These are phyloP conservation scores for Sugiyamaella pinicola DNA, from an alignment of 1,139 yeast species.

Conservation along the genomic window DNA sequence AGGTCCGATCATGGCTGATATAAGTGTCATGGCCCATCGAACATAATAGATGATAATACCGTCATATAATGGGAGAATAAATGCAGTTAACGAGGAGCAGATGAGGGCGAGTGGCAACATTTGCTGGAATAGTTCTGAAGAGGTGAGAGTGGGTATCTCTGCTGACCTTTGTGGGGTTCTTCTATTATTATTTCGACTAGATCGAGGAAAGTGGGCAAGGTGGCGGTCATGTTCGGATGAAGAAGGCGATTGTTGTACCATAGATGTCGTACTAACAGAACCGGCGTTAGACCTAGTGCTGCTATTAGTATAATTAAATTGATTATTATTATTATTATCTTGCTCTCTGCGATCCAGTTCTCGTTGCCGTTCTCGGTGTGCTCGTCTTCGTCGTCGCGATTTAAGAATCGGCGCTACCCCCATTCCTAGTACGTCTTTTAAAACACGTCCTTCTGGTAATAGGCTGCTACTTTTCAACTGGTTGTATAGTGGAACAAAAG, in stretches of 20 bases:
- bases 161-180: conserved; percentile 9
- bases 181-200: not conserved
- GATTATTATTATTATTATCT: not conserved
- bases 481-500: conserved; percentile 25
- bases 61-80: conserved; percentile 32
- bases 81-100: conserved; percentile 30
- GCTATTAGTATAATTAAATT: not conserved
- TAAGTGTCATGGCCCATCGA: conserved; percentile 32
- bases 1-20: conserved; percentile 32
- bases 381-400: not conserved
- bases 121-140: conserved; percentile 23
- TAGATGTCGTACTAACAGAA: not conserved
- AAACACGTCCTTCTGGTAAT: conserved; percentile 25
- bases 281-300: conserved; percentile 4
- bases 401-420: not conserved
- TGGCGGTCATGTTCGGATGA: not conserved
- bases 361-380: conserved; percentile 1
- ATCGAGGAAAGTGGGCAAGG: not conserved
- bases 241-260: not conserved
- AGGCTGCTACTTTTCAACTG: conserved; percentile 25
- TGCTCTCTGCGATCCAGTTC: not conserved
- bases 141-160: not conserved
- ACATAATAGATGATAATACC: conserved; percentile 25
- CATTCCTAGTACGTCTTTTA: conserved; percentile 10
- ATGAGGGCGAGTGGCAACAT: conserved; percentile 29